Conservation (phyloP, 2,329 filamentous ascomycete species). For the Rhinocladiella similis region DNA sequence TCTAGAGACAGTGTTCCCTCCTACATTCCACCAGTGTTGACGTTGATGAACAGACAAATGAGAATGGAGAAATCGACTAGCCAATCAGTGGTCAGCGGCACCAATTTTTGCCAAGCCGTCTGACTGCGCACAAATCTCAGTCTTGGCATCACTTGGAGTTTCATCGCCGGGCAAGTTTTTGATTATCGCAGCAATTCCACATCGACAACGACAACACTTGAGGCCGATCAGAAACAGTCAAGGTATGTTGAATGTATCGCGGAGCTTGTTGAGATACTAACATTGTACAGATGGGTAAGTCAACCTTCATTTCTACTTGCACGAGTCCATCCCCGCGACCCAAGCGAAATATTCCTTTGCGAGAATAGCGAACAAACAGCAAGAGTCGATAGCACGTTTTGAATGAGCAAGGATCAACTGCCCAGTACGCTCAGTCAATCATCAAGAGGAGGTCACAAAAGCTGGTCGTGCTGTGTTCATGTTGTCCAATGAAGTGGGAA, state of each 20-base stretch:
- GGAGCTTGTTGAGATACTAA: constrained; percentile 28
- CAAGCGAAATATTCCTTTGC: not conserved
- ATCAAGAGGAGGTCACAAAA: too few relatives aligned
- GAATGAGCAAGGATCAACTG: too few relatives aligned
- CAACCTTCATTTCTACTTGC: constrained; percentile 23
- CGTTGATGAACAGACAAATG: not conserved
- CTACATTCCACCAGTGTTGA: too few relatives aligned
- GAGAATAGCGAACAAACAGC: too few relatives aligned
- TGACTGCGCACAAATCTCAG: not conserved
- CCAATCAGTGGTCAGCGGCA: constrained; percentile 11
- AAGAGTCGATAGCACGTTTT: too few relatives aligned
- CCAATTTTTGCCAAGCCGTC: not conserved
- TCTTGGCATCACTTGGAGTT: constrained; percentile 16
- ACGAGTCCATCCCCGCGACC: not conserved
- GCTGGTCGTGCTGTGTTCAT: not conserved
- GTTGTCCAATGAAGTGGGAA: not conserved
- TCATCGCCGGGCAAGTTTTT: too few relatives aligned
- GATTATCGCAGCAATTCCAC: constrained; percentile 14
- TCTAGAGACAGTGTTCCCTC: too few relatives aligned
- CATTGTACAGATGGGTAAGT: constrained; percentile 63
- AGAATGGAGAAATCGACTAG: not conserved
- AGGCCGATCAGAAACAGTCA: constrained; percentile 37
- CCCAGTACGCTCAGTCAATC: too few relatives aligned
- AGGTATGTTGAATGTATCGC: constrained; percentile 44
- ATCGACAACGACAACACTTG: constrained; percentile 41